Base-by-base conservation (phyloP, 805 yeast species). In the Suhomyces sp. region DNA sequence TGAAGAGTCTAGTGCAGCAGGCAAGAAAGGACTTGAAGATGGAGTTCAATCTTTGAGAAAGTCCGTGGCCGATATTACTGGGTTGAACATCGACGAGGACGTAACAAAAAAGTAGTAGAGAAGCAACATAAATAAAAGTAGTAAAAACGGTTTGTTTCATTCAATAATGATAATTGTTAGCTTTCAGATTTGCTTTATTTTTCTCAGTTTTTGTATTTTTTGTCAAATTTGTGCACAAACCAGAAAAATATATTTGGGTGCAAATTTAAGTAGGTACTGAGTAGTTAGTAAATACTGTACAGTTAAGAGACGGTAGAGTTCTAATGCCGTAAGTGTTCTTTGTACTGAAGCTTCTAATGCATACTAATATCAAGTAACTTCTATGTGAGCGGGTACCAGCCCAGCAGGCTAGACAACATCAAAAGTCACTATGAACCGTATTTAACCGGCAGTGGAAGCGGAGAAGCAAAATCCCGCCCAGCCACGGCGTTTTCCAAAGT, bases 71-170 rank as follows among this genome's bases (percentile, higher is more conserved):
- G 77, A 77, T 13, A 68, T 76, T 58, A 85, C 92, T n/a, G 93
- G 93, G 5, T 74, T 88, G 67, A 83, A 85, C 61, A 66, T 87
- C 27, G 87, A 82, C 54, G 87, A 81, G 54, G 84, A 80, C 36
- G 87, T 83, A 17, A 63, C 76, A 42, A 78, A 84, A 29, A 82
- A 79, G 64, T 79, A 53, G 49, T 8, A n/a, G n/a, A n/a, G n/a
- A n/a, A n/a, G n/a, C n/a, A 8, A n/a, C 13, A 17, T 40, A 19
- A 8, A 19, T 6, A 40, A 40, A 13, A 29, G 31, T 29, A 9
- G 10, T 19, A 19, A 19, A 19, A 19, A 19, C 3, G 3, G 3
- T 19, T 19, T 19, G 19, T 19, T 19, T 19, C 19, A 19, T 19
- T 19, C 19, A 19, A 19, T 19, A 19, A 19, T 3, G 19, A 2